Evolutionary conservation across 2,329 filamentous ascomycete species (phyloP).

Genomic region (Xylaria sp.): DNA sequence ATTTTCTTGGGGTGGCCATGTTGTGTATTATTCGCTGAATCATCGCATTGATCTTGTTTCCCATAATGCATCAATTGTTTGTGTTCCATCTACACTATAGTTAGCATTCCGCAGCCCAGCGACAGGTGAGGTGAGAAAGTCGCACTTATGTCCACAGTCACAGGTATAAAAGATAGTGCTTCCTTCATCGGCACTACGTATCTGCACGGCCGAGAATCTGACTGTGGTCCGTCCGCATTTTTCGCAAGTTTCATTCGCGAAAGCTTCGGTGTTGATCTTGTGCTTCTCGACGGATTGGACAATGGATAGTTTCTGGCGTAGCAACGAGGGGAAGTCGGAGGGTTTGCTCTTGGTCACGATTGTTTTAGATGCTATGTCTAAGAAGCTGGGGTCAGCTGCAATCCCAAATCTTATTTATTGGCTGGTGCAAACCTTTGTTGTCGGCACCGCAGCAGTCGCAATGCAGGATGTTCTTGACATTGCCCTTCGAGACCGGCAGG

Average conservation of each 20-base stretch:
- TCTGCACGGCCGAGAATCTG: constrained; percentile 84
- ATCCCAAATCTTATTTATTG: background rate
- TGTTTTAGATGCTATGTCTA: constrained; percentile 79
- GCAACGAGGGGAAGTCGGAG: constrained; percentile 87
- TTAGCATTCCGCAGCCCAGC: constrained; percentile 28
- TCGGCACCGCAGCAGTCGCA: constrained; percentile 89
- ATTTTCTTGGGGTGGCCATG: constrained; percentile 29
- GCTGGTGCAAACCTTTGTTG: constrained; percentile 74
- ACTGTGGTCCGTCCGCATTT: constrained; percentile 86
- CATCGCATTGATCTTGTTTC: background rate
- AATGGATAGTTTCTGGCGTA: constrained; percentile 87
- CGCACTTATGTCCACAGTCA: constrained; percentile 83
- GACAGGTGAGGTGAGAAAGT: constrained; percentile 29
- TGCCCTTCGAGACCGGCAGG: constrained; percentile 81
- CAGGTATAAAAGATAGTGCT: constrained; percentile 92
- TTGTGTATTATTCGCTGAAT: constrained; percentile 9
- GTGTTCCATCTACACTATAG: constrained; percentile 54
- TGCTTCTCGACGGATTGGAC: constrained; percentile 83
- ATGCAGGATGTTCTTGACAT: constrained; percentile 77
- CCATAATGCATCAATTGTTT: constrained; percentile 59
- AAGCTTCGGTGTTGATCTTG: constrained; percentile 79
- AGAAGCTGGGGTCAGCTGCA: constrained; percentile 26
- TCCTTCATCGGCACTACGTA: constrained; percentile 94
- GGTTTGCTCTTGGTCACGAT: constrained; percentile 88
- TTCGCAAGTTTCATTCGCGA: constrained; percentile 74